Conservation (phyloP, 2,329 filamentous ascomycete species). For the Mycosphaerella sp. region DNA sequence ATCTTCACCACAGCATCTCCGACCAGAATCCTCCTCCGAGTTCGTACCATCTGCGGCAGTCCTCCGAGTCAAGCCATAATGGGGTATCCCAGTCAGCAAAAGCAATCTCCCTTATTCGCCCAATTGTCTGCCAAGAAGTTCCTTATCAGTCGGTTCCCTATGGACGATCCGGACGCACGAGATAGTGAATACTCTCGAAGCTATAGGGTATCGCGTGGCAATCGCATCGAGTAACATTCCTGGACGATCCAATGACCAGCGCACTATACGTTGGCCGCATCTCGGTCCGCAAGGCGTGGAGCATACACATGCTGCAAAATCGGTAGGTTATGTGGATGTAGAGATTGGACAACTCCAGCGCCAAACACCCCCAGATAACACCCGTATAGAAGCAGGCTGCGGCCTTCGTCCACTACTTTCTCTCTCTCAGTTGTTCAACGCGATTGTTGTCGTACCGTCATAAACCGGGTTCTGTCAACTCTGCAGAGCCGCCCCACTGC, state of each 20-base stretch:
- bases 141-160: constrained; percentile 2
- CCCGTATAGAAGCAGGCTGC: neutral
- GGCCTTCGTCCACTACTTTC: neutral
- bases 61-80: neutral
- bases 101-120: neutral
- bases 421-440: neutral
- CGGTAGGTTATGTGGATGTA: neutral
- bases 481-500: neutral
- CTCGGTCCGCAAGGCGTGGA: neutral
- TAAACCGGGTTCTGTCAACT: neutral
- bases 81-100: neutral
- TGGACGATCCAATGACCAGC: neutral
- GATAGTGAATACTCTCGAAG: constrained; percentile 4
- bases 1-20: neutral
- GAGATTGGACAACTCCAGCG: neutral
- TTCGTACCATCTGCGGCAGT: neutral
- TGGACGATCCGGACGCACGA: neutral
- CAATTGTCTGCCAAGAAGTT: neutral
- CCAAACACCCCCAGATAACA: neutral
- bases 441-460: neutral
- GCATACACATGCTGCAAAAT: neutral
- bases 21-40: neutral
- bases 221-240: constrained; percentile 9
- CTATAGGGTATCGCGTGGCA: constrained; percentile 3
- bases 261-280: neutral